Conservation (phyloP, 257 asterid genomes). For the Jacaranda copaia region DNA sequence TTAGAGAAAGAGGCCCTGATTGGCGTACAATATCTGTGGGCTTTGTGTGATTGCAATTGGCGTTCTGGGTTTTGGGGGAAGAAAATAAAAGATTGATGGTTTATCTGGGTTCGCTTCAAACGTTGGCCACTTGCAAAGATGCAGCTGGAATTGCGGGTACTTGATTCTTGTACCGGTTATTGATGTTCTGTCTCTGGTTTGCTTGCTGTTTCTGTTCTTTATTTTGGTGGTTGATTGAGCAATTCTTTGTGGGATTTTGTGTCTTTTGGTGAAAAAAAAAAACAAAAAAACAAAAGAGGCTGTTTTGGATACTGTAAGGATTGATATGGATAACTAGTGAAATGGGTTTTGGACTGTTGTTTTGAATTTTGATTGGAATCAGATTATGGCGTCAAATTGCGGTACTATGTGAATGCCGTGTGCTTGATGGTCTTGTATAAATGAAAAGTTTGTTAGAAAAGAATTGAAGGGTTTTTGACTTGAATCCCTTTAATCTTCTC, state of each 20-base stretch:
- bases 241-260: neutral
- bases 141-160: conserved; percentile 68
- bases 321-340: neutral
- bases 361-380: neutral
- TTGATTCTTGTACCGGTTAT: neutral
- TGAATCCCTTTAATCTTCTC: neutral
- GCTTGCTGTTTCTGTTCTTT: neutral
- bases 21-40: conserved; percentile 2
- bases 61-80: conserved; percentile 16
- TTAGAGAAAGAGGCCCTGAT: conserved; percentile 15
- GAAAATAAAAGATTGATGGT: conserved; percentile 24
- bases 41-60: conserved; percentile 14
- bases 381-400: conserved; percentile 8
- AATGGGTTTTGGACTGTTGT: conserved; percentile 5
- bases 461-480: neutral
- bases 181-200: neutral
- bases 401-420: neutral
- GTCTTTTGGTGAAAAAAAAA: neutral
- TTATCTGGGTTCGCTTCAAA: conserved; percentile 36
- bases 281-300: too few relatives aligned
- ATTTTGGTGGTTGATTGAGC: neutral
- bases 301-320: neutral
- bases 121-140: conserved; percentile 45
- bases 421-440: neutral
- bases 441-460: conserved; percentile 17